Evolutionary conservation across 805 yeast genomes (phyloP).

Genomic region (Candida patagonica): DNA sequence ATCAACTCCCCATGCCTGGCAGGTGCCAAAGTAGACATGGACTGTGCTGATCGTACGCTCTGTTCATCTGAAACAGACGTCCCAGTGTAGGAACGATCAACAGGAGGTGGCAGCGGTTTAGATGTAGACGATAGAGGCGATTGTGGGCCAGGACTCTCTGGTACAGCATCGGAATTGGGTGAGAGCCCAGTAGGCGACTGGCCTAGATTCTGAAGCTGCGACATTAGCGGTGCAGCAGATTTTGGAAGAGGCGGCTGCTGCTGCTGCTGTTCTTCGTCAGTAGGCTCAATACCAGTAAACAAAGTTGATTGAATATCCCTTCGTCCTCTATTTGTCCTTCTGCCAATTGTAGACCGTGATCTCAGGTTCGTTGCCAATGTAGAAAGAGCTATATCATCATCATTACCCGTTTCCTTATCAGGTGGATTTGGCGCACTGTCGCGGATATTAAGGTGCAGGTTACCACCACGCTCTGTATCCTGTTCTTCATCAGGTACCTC

Average conservation of each 20-base stretch:
- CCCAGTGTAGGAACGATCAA: conserved; percentile 15
- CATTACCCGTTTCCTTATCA: conserved; percentile 17
- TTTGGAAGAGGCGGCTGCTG: conserved; percentile 6
- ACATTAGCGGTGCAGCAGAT: conserved; percentile 8
- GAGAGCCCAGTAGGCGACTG: neutral
- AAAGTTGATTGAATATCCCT: conserved; percentile 25
- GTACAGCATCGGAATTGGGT: neutral
- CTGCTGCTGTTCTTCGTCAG: conserved; percentile 13
- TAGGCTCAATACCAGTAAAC: conserved; percentile 21
- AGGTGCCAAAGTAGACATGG: conserved; percentile 8
- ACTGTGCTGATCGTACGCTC: conserved; percentile 4
- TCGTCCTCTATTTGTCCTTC: conserved; percentile 23
- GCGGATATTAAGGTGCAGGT: conserved; percentile 18
- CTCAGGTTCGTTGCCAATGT: conserved; percentile 25
- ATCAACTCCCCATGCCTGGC: conserved; percentile 25
- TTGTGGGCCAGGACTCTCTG: neutral
- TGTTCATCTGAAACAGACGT: conserved; percentile 1
- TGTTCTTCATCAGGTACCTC: conserved; percentile 6
- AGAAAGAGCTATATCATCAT: conserved; percentile 24
- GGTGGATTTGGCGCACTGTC: conserved; percentile 19
- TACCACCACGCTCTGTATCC: conserved; percentile 6
- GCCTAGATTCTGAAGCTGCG: conserved; percentile 12
- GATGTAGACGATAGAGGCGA: conserved; percentile 1
- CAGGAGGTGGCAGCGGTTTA: conserved; percentile 12
- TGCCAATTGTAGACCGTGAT: conserved; percentile 22